These are phyloP conservation scores for sorghum (Sorghum bicolor) DNA, from an alignment of 176 grass and related monocot species.

Conservation along the genomic window DNA sequence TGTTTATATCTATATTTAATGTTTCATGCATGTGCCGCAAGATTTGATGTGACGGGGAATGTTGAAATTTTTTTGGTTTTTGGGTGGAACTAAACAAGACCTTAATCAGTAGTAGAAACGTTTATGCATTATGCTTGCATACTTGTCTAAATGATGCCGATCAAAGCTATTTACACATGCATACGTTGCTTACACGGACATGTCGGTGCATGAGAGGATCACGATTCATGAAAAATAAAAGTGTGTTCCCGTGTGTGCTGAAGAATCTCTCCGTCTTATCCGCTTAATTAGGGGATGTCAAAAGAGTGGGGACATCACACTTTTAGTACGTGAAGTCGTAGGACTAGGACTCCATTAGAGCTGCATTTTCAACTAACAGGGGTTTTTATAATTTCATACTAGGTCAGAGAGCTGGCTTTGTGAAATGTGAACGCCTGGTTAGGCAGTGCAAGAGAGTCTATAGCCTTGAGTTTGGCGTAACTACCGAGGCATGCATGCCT, in stretches of 20 bases:
- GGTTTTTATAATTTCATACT: neutral
- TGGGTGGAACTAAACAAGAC: too few relatives aligned
- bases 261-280: neutral
- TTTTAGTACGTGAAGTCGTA: too few relatives aligned
- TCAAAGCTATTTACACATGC: neutral
- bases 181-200: neutral
- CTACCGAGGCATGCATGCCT: neutral
- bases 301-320: too few relatives aligned
- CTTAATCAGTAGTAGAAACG: neutral
- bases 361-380: neutral
- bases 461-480: neutral
- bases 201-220: neutral
- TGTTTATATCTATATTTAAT: too few relatives aligned
- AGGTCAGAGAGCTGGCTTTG: neutral
- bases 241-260: neutral
- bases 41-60: too few relatives aligned
- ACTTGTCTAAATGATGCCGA: neutral
- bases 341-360: too few relatives aligned
- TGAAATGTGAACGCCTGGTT: slow-evolving; percentile 7
- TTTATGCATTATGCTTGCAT: neutral
- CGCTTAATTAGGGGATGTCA: too few relatives aligned
- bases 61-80: too few relatives aligned
- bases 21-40: too few relatives aligned
- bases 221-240: neutral
- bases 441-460: neutral